Conservation (phyloP, 805 yeast species). For the Lipomyces starkeyi region DNA sequence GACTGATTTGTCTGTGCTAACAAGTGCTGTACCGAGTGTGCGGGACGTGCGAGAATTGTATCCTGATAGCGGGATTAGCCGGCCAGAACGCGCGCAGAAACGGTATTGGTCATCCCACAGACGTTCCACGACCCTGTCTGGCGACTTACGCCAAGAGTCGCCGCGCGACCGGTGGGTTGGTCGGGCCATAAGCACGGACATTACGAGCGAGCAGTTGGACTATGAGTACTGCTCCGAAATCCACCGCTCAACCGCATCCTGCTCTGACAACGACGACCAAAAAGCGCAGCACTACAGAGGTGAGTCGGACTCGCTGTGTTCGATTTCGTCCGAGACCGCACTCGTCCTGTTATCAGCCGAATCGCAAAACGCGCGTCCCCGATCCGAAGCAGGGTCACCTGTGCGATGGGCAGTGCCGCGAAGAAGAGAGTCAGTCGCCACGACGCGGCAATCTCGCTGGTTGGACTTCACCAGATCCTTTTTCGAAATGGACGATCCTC, state of each 20-base stretch:
- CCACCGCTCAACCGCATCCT: neutral
- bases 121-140: neutral
- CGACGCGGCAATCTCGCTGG: conserved; percentile 20
- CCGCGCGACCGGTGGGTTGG: neutral
- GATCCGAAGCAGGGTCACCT: neutral
- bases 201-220: neutral
- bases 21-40: neutral
- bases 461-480: conserved; percentile 15
- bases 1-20: neutral
- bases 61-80: neutral
- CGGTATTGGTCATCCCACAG: neutral
- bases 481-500: conserved; percentile 21
- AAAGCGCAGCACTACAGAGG: neutral
- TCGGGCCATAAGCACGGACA: neutral
- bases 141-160: neutral
- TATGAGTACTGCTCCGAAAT: neutral
- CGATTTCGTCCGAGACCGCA: conserved; percentile 2
- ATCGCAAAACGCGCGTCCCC: neutral
- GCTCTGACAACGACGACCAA: neutral
- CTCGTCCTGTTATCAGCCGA: neutral
- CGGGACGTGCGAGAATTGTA: neutral
- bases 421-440: neutral
- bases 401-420: neutral
- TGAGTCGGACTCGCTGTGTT: neutral
- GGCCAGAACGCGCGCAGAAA: neutral